Percentiles rank a stretch among this genome's conserved stretches.
phyloP scores from a whole-genome alignment of 169 alveolate species.

The Cryptosporidium sp. region DNA sequence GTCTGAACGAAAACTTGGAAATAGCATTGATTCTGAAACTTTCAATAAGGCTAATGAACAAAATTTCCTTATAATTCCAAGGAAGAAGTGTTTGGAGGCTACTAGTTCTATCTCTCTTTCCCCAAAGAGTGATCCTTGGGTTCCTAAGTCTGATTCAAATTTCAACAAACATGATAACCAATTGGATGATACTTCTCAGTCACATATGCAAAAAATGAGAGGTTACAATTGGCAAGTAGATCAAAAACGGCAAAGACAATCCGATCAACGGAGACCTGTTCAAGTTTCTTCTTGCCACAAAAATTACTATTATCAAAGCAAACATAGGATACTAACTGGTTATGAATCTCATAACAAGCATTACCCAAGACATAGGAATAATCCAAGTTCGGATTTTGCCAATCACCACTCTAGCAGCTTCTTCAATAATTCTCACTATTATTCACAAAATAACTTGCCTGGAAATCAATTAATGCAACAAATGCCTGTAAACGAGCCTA shows the following conservation, averaged over 20 bases:
- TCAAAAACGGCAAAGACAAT: conserved; percentile 25
- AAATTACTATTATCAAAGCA: conserved; percentile 10
- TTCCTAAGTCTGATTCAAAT: conserved; percentile 39
- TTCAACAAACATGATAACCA: not conserved
- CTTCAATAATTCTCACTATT: conserved; percentile 19
- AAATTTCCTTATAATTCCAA: conserved; percentile 32
- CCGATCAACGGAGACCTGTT: conserved; percentile 11
- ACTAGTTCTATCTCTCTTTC: not conserved
- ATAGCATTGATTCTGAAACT: not conserved
- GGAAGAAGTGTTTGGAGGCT: conserved; percentile 2
- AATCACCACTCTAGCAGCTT: not conserved
- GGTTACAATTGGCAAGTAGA: conserved; percentile 30
- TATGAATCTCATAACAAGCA: conserved; percentile 25
- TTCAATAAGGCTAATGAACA: not conserved
- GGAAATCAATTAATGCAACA: not conserved
- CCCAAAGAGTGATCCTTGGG: conserved; percentile 64
- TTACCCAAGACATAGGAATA: conserved; percentile 9
- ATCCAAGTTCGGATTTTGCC: not conserved
- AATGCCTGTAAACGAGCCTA: not conserved
- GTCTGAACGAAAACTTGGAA: not conserved
- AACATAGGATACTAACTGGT: not conserved
- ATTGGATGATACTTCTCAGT: conserved; percentile 13
- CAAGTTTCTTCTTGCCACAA: not conserved
- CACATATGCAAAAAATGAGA: not conserved
- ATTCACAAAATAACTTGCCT: not conserved